Evolutionary conservation across 2,329 filamentous ascomycete genomes (phyloP).

Genomic region (Microsporum ferrugineum): DNA sequence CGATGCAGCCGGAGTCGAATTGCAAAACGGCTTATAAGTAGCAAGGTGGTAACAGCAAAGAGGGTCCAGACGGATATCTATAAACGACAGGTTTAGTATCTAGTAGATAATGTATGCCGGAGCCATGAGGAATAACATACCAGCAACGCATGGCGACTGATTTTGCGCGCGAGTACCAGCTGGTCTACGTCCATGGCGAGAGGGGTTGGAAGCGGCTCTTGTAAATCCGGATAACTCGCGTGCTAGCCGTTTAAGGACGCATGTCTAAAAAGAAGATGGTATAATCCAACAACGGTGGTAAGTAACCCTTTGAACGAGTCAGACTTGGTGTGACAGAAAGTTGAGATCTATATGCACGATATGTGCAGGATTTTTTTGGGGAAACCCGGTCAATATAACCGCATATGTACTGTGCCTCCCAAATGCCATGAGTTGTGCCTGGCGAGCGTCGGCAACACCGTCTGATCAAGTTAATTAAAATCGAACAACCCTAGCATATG

Average conservation of each 20-base stretch:
- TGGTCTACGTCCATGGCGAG: slow-evolving; percentile 3
- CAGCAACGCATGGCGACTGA: slow-evolving; percentile 3
- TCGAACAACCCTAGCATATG: not conserved
- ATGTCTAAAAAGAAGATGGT: not conserved
- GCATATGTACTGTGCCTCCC: not conserved
- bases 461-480: not conserved
- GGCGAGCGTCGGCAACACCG: not conserved
- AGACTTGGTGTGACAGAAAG: not conserved
- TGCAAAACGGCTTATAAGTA: slow-evolving; percentile 5
- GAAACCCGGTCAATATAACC: not conserved
- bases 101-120: too few relatives aligned
- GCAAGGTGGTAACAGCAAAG: slow-evolving; percentile 7
- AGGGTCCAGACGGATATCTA: slow-evolving; percentile 10
- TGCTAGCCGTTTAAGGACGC: not conserved
- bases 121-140: not conserved
- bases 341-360: not conserved
- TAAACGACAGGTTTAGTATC: not conserved
- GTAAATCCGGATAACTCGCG: not conserved
- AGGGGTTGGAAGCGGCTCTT: not conserved
- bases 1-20: slow-evolving; percentile 10
- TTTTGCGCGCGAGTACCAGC: slow-evolving; percentile 3
- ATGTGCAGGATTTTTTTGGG: not conserved
- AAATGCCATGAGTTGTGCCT: not conserved
- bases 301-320: not conserved
- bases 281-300: not conserved